Conservation (phyloP, 331 rosid species). For the Malus hybrid region DNA sequence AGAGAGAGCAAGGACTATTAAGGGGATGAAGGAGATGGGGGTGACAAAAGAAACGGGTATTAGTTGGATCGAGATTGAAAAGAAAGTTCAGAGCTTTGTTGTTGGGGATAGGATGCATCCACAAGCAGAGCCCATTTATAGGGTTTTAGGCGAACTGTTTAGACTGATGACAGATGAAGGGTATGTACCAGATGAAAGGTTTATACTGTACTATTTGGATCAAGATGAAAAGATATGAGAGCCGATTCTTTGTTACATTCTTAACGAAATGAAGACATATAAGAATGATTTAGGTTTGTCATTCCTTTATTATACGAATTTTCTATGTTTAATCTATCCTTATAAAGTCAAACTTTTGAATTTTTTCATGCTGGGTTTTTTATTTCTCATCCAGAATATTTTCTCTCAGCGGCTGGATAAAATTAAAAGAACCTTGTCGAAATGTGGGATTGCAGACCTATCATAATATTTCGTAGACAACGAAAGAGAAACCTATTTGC, state of each 20-base stretch:
- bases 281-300: not conserved
- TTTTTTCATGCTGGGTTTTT: not conserved
- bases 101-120: conserved; percentile 74
- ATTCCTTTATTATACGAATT: not conserved
- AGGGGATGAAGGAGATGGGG: conserved; percentile 75
- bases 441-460: not conserved
- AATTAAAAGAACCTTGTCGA: not conserved
- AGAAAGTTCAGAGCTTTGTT: conserved; percentile 67
- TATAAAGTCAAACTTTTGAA: not conserved
- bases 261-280: not conserved
- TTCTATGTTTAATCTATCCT: not conserved
- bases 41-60: conserved; percentile 70
- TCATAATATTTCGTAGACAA: too few relatives aligned
- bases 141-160: conserved; percentile 43
- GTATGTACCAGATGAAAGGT: conserved; percentile 60
- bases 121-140: conserved; percentile 45
- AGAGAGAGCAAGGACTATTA: conserved; percentile 75
- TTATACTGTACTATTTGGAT: conserved; percentile 44
- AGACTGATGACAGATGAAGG: conserved; percentile 77
- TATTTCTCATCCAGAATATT: not conserved
- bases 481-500: too few relatives aligned
- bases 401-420: not conserved
- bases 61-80: conserved; percentile 78
- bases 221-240: conserved; percentile 29
- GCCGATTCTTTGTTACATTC: not conserved